These are phyloP conservation scores for Malus orientalis DNA, from an alignment of 306 rosid genomes.

Conservation along the genomic window DNA sequence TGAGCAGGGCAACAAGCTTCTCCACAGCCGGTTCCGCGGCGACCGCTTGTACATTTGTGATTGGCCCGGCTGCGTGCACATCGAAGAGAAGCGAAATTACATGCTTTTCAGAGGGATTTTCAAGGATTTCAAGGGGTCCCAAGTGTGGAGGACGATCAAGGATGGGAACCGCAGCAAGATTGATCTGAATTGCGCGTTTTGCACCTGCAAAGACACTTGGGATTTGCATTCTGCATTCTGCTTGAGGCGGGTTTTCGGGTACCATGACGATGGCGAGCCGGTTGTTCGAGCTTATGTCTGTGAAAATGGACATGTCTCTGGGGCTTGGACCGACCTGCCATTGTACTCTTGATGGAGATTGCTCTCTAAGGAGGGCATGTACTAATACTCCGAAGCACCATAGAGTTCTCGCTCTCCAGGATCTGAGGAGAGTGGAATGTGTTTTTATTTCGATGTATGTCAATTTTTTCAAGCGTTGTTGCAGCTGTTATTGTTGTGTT, in stretches of 20 bases:
- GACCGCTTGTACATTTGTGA: slow-evolving; percentile 73
- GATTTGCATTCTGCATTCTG: slow-evolving; percentile 89
- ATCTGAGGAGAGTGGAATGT: background rate
- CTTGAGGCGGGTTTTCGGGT: slow-evolving; percentile 61
- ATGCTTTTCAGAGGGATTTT: slow-evolving; percentile 77
- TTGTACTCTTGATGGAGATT: slow-evolving; percentile 36
- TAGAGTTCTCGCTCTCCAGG: background rate
- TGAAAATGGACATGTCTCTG: slow-evolving; percentile 91
- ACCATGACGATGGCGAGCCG: slow-evolving; percentile 91
- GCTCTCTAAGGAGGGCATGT: background rate
- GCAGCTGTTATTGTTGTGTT: background rate
- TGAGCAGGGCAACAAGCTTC: slow-evolving; percentile 76
- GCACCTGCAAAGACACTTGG: slow-evolving; percentile 64
- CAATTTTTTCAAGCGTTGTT: background rate
- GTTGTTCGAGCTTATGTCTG: slow-evolving; percentile 91
- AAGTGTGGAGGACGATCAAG: slow-evolving; percentile 76
- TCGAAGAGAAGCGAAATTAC: slow-evolving; percentile 75
- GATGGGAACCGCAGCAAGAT: slow-evolving; percentile 56
- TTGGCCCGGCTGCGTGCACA: slow-evolving; percentile 89
- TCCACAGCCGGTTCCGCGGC: slow-evolving; percentile 69
- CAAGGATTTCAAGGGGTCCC: slow-evolving; percentile 63
- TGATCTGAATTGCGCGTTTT: slow-evolving; percentile 69
- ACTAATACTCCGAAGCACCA: too few species aligned
- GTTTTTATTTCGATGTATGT: background rate
- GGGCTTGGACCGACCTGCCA: slow-evolving; percentile 95